These are phyloP conservation scores for Anisodus acutangulus DNA, from an alignment of 257 asterid species.

Conservation along the genomic window DNA sequence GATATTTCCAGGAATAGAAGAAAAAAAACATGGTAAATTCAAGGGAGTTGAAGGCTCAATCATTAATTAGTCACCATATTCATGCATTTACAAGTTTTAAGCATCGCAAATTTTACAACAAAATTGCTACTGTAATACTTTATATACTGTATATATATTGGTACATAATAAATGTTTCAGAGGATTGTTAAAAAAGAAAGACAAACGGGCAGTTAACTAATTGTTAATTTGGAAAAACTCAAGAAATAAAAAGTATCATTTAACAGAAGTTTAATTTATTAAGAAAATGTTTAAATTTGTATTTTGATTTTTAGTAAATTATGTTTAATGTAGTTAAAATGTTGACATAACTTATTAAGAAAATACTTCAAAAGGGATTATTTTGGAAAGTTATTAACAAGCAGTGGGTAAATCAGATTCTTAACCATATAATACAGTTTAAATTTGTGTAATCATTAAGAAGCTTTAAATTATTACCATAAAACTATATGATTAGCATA, in stretches of 20 bases:
- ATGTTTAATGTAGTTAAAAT: not conserved
- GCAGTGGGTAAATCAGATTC: not conserved
- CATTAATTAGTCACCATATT: too few species aligned
- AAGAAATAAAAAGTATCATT: not conserved
- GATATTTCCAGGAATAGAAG: too few species aligned
- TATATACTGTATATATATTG: too few species aligned
- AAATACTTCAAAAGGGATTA: not conserved
- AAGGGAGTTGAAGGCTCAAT: not conserved
- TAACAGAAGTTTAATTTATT: not conserved
- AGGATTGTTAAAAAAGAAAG: not conserved
- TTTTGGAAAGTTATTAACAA: not conserved
- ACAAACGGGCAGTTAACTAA: too few species aligned
- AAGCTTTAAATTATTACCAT: not conserved
- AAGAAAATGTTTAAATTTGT: not conserved
- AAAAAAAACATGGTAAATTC: too few species aligned
- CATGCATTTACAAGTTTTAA: not conserved
- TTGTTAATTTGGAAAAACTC: too few species aligned
- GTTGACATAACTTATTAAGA: not conserved
- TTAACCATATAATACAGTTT: too few species aligned
- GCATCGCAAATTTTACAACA: not conserved
- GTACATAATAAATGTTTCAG: not conserved
- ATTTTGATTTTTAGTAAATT: not conserved
- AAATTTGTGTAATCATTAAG: not conserved
- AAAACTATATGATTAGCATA: not conserved
- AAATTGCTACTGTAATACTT: not conserved